phyloP scores from a whole-genome alignment of 495 filamentous ascomycete genomes.

The Talaromyces nanjingensis region DNA sequence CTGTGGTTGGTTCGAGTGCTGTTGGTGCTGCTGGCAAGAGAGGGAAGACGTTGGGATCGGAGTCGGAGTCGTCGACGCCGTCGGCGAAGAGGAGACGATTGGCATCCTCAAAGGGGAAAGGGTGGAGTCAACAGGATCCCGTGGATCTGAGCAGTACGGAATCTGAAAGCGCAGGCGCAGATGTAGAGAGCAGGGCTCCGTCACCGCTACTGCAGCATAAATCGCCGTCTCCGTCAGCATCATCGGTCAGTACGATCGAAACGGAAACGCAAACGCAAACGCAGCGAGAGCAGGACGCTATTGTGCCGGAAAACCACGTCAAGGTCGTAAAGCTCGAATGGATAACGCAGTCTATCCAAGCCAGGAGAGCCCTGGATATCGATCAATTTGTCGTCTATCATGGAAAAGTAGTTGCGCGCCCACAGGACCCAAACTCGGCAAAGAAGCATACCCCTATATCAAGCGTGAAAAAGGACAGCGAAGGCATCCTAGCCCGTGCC shows the following conservation, averaged over 20 bases:
- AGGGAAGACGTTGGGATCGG: constrained; percentile 13
- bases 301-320: constrained; percentile 29
- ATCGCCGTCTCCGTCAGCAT: not conserved
- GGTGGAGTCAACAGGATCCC: constrained; percentile 11
- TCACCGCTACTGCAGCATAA: not conserved
- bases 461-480: constrained; percentile 1
- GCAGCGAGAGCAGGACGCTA: not conserved
- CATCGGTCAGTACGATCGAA: not conserved
- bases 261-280: not conserved
- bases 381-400: constrained; percentile 62
- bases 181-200: not conserved
- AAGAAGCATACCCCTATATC: constrained; percentile 14
- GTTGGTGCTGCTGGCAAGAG: not conserved
- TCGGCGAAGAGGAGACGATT: constrained; percentile 17
- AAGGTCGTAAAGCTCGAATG: constrained; percentile 70
- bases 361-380: constrained; percentile 46
- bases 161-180: not conserved
- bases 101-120: constrained; percentile 28
- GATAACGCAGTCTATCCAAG: constrained; percentile 57
- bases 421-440: constrained; percentile 10
- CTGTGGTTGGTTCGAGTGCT: not conserved
- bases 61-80: not conserved
- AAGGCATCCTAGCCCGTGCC: constrained; percentile 45
- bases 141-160: not conserved
- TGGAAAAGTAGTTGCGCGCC: constrained; percentile 29